Base-by-base conservation (phyloP, 1,284 basidiomycete genomes). In the Ustilago crameri region DNA sequence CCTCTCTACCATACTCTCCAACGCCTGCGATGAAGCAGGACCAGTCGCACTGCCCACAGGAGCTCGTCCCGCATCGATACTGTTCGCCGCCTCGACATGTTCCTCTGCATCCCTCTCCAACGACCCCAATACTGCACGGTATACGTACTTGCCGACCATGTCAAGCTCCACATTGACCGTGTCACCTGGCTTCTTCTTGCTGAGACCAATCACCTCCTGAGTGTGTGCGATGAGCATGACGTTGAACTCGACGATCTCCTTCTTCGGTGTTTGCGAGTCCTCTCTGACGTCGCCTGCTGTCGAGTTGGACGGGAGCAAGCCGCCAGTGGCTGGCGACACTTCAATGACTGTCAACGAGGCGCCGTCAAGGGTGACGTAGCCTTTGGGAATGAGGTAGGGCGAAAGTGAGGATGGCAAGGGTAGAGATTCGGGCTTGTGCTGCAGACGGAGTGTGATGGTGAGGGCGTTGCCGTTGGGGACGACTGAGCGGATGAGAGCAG, bases 361-460 rank as follows among this genome's bases (percentile, higher is more conserved):
- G 20, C 96, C 95, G 83, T 99, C 95, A 70, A 99, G 89, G 10
- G 95, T 90, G 56, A 98, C 87, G 84, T 95, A 99, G 50, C 95
- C 95, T 84, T 99, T 99, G n/a, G 91, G 89, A 64, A 98, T 92
- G 70, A 98, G 86, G 83, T 93, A 96, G 0, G 88, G 90, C 53
- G 93, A 86, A 30, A 92, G 86, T 5, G 88, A 90, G 32, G 88
- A 89, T 46, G 88, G 89, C 86, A 4, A 89, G 86, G 50, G 97
- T 0, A 82, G 68, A 5, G 58, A 57, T 15, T 71, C 60, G 5
- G 57, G 59, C 30, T 74, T 67, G 51, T 77, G 53, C 23, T 72
- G 50, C 40, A 87, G 79, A 89, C 87, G 86, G 95, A 97, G 53
- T 87, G 88, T 77, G 93, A 86, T 32, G 92, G 90, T 82, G 70